Percentiles rank a stretch among this genome's conserved stretches.
Evolutionary conservation across 257 asterid genomes (phyloP).

Genomic region (Apocynum venetum): DNA sequence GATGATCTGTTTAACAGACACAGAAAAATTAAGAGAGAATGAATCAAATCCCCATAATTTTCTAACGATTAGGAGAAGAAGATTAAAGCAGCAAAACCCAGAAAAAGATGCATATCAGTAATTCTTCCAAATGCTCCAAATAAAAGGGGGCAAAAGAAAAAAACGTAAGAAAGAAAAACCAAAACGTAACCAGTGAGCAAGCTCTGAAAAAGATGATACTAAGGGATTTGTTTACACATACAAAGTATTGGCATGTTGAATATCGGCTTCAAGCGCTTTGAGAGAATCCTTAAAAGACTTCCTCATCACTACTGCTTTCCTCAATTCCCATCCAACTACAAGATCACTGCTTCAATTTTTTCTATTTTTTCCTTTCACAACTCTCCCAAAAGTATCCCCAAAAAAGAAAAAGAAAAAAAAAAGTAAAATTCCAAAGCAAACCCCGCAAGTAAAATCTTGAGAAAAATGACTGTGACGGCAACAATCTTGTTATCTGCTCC

Average conservation of each 20-base stretch:
- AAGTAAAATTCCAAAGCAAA: background rate
- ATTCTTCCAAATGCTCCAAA: background rate
- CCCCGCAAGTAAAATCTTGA: background rate
- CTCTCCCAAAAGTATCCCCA: background rate
- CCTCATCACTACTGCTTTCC: slow-evolving; percentile 48
- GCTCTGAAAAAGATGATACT: background rate
- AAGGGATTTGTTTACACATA: slow-evolving; percentile 20
- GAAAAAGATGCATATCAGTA: background rate
- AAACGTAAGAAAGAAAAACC: no score
- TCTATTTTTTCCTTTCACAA: background rate
- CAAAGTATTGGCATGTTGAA: slow-evolving; percentile 90
- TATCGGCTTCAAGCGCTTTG: slow-evolving; percentile 94
- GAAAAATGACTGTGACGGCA: background rate
- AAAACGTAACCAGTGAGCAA: background rate
- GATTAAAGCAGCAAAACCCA: background rate
- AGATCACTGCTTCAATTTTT: background rate
- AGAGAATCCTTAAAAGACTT: slow-evolving; percentile 83
- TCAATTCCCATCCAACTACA: slow-evolving; percentile 47
- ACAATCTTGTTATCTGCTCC: background rate
- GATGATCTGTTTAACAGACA: background rate
- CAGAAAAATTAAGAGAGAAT: background rate
- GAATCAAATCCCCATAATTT: background rate
- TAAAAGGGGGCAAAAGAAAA: background rate
- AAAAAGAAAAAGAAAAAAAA: background rate
- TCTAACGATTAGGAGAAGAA: background rate